Base-by-base conservation (phyloP, 2,329 filamentous ascomycete species). In the Penicillium italicum region DNA sequence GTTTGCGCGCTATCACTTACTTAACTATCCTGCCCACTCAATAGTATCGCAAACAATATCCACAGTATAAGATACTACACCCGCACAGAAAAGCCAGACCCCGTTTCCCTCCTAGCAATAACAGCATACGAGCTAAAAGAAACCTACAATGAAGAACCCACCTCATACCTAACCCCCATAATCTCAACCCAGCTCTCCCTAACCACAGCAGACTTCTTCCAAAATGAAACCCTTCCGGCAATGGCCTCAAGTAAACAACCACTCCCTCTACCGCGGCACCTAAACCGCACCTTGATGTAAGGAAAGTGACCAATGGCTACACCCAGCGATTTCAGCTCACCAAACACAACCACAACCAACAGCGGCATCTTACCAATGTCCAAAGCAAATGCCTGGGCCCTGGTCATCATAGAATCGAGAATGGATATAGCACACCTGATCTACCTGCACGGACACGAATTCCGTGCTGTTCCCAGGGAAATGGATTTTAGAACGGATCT, bases 391-490 rank as follows among this genome's bases (percentile, higher is more conserved):
- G 30, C 48, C 22, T 56, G 48, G 53, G 50, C 11, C 0, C 45
- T 6, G 4, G n/a, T 56, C 3, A 12, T 58, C 2, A 60, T 58
- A 30, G 38, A 57, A 22, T 56, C 48, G 5, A 36, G 26, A 20
- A 28, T 60, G 2, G 14, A 44, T 5, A 14, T 48, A 14, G 16
- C 56, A 1, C 60, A 59, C 24, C 54, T 43, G 5, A 55, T 61
- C 5, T 58, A 56, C 18, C 42, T n/a, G n/a, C n/a, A n/a, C n/a
- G n/a, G n/a, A n/a, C n/a, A n/a, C n/a, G n/a, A n/a, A n/a, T n/a
- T n/a, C n/a, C n/a, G n/a, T n/a, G n/a, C n/a, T n/a, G n/a, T n/a
- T n/a, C n/a, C n/a, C n/a, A n/a, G n/a, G n/a, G n/a, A n/a, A n/a
- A n/a, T n/a, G 33, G 50, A 11, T 12, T n/a, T 7, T 57, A 31